A percentile compares a stretch with the other conserved stretches of the same genome.
phyloP scores from a whole-genome alignment of 2,329 filamentous ascomycete species.

The Cadophora luteo-olivacea region DNA sequence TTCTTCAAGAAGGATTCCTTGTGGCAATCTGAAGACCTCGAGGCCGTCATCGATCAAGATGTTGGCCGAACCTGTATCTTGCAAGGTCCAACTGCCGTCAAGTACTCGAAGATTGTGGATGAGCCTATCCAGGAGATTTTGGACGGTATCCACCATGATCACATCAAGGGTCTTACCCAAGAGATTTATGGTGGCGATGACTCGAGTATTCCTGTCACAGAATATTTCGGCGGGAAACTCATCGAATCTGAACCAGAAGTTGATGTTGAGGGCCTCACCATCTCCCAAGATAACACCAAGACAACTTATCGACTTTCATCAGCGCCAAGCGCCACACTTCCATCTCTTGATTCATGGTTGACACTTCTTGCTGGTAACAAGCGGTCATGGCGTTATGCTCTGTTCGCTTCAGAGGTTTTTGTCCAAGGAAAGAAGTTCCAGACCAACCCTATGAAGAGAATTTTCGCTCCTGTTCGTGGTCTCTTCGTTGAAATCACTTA shows the following conservation, averaged over 20 bases:
- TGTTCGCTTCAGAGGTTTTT: constrained; percentile 92
- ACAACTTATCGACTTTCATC: constrained; percentile 83
- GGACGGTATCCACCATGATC: constrained; percentile 85
- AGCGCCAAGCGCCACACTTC: constrained; percentile 75
- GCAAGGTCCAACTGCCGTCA: constrained; percentile 91
- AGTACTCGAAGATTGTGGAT: constrained; percentile 87
- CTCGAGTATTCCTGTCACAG: constrained; percentile 78
- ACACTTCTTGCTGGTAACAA: constrained; percentile 83
- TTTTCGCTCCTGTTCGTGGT: constrained; percentile 85
- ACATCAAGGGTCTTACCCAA: constrained; percentile 79
- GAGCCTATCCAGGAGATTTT: constrained; percentile 96
- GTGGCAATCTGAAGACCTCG: constrained; percentile 98
- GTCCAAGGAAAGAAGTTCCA: constrained; percentile 97
- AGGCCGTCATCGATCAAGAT: constrained; percentile 94
- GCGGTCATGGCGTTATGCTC: constrained; percentile 92
- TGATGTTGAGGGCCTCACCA: constrained; percentile 85
- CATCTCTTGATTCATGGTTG: constrained; percentile 83
- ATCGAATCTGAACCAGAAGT: constrained; percentile 73
- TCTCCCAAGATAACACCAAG: constrained; percentile 81
- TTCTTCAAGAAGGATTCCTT: constrained; percentile 99
- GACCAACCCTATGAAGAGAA: constrained; percentile 92
- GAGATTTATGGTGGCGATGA: constrained; percentile 82
- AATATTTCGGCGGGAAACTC: constrained; percentile 94
- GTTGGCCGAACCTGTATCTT: constrained; percentile 96
- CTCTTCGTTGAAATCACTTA: constrained; percentile 87